phyloP scores from a whole-genome alignment of 176 grass and related monocot genomes.

The Carex pumila region DNA sequence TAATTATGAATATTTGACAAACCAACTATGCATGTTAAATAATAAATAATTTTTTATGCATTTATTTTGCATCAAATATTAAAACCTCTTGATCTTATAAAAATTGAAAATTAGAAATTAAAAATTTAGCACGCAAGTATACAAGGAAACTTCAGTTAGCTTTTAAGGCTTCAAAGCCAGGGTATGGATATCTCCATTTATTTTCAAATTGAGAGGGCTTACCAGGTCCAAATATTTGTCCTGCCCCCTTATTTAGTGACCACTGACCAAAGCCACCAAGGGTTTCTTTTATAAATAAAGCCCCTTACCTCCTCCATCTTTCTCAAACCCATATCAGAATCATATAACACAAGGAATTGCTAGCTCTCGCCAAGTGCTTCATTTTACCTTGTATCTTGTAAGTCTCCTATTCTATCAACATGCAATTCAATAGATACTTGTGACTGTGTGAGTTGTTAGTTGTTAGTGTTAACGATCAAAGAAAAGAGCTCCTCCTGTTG shows the following conservation, averaged over 20 bases:
- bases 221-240: background rate
- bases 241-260: background rate
- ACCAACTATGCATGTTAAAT: background rate
- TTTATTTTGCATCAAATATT: background rate
- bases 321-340: background rate
- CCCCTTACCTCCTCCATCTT: background rate
- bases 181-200: background rate
- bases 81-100: background rate
- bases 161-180: background rate
- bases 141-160: background rate
- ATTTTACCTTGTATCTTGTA: background rate
- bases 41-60: background rate
- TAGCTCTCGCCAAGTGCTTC: background rate
- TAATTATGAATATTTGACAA: background rate
- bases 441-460: background rate
- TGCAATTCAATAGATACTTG: slow-evolving; percentile 13
- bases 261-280: background rate
- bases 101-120: background rate
- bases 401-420: background rate
- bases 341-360: background rate
- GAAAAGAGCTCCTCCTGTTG: background rate
- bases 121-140: background rate
- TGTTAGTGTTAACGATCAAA: slow-evolving; percentile 5
- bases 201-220: background rate
- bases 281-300: background rate